Conservation (phyloP, 208 protist genomes). For the Acanthamoeba royreba region DNA sequence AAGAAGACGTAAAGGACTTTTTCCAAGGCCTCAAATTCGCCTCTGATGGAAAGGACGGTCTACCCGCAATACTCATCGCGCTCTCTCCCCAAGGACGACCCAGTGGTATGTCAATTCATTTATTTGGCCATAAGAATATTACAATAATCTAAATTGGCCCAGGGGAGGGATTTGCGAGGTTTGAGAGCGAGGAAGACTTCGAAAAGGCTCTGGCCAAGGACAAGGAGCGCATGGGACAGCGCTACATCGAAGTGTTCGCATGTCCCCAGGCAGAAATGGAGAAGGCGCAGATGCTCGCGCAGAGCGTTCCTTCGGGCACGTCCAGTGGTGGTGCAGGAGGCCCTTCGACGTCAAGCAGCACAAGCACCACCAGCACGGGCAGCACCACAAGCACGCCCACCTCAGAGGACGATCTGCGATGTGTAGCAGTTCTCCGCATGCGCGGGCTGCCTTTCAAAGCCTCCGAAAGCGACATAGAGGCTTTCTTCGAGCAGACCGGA, state of each 20-base stretch:
- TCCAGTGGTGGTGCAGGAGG: too few relatives aligned
- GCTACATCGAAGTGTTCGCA: not conserved
- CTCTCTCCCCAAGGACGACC: not conserved
- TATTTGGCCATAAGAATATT: too few relatives aligned
- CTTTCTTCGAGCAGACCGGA: not conserved
- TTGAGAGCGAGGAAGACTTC: not conserved
- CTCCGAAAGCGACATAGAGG: not conserved
- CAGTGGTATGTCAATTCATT: not conserved
- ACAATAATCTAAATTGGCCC: not conserved
- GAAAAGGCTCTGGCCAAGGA: not conserved
- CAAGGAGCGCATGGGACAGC: conserved; percentile 2
- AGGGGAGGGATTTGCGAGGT: not conserved
- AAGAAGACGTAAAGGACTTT: not conserved
- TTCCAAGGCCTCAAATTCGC: not conserved
- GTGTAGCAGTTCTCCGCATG: not conserved
- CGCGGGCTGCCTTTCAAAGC: not conserved
- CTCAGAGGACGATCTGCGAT: not conserved
- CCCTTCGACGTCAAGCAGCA: too few relatives aligned
- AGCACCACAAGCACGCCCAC: not conserved
- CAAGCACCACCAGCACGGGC: not conserved
- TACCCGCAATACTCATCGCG: not conserved
- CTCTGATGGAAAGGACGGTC: not conserved
- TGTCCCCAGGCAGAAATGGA: not conserved
- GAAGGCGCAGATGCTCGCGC: not conserved
- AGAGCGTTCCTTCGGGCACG: too few relatives aligned